Evolutionary conservation across 768 basidiomycete species (phyloP), one percentile per base, ranked within the genome.

Genomic region (Lactarius pseudohatsudake): DNA sequence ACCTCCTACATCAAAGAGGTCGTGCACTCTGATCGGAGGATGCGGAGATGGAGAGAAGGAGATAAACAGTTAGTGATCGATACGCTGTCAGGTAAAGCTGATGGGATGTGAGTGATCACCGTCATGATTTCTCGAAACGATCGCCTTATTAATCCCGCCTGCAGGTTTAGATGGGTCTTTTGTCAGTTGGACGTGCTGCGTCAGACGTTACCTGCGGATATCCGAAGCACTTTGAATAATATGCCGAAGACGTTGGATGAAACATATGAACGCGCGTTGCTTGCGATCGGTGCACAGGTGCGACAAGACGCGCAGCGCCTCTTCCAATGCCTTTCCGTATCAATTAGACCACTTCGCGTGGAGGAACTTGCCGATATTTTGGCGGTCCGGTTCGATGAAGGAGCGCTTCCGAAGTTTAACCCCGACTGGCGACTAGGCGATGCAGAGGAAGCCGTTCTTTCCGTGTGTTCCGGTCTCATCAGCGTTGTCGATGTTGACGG

Each of bases 391-490:
- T 61, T 56, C 5, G 64, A 61, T 1, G 2, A 16, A 1, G 26
- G 28, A 10, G 9, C 16, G 1, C 30, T 34, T 9, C 65, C 65
- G 9, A 41, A 3, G 7, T 50, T 66, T 1, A 13, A 26, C 7
- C 22, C n/a, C 5, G 56, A 53, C 20, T 66, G 60, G 60, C 65
- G 65, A 5, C n/a, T 56, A 8, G 65, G 61, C n/a, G 38, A 61
- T 10, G 41, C 65, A 1, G 6, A 2, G 8, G n/a, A 57, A 13
- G 59, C 34, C 1, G 40, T 66, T 1, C 26, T 56, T 4, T 61
- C 55, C 1, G 47, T 11, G 1, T 66, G 65, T 16, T 50, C 65
- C 8, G 61, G 32, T 3, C 26, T 66, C 7, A 61, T 66, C 28
- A 3, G 41, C 34, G 36, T 66, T 1, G 36, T 66, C n/a, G 7